Evolutionary conservation across 768 basidiomycete species (phyloP).

Genomic region (Mycena vitilis): DNA sequence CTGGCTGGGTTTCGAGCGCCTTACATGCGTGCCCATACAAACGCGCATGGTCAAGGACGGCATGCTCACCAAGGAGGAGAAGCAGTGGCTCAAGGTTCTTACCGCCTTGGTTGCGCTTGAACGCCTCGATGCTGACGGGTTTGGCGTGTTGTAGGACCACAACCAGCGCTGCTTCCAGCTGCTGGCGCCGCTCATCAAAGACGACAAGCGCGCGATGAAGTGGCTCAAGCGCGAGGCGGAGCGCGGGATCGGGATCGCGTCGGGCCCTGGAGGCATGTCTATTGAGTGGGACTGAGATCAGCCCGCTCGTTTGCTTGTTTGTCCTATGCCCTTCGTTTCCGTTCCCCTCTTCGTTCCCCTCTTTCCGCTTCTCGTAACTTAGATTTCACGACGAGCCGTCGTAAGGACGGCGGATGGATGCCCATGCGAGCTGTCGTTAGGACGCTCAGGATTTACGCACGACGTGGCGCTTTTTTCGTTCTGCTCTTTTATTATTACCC

Average conservation of each 20-base stretch:
- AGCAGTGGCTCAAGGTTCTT: slow-evolving; percentile 81
- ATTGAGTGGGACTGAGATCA: slow-evolving; percentile 79
- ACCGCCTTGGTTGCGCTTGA: slow-evolving; percentile 5
- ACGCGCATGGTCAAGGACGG: slow-evolving; percentile 87
- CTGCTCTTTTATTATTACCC: slow-evolving; percentile 30
- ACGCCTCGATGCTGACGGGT: not conserved
- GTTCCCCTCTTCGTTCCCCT: not conserved
- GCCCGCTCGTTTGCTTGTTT: too few relatives aligned
- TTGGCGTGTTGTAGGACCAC: slow-evolving; percentile 67
- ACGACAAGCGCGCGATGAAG: slow-evolving; percentile 83
- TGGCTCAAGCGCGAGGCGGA: slow-evolving; percentile 85
- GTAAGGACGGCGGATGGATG: slow-evolving; percentile 20
- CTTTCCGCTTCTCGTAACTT: not conserved
- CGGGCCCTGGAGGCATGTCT: slow-evolving; percentile 75
- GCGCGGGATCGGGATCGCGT: slow-evolving; percentile 78
- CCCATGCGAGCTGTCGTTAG: slow-evolving; percentile 12
- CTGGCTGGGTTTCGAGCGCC: slow-evolving; percentile 92
- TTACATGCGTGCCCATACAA: slow-evolving; percentile 96
- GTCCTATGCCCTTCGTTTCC: not conserved
- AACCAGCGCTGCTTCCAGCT: slow-evolving; percentile 78
- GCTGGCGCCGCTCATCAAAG: slow-evolving; percentile 73
- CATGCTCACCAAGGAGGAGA: slow-evolving; percentile 89
- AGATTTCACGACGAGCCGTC: slow-evolving; percentile 11
- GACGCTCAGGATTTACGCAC: slow-evolving; percentile 15
- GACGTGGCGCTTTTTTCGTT: slow-evolving; percentile 11